A percentile compares a stretch with the other conserved stretches of the same genome.
Conservation (phyloP, 371 early-diverging fungal genomes). For the Zychaea mexicana region DNA sequence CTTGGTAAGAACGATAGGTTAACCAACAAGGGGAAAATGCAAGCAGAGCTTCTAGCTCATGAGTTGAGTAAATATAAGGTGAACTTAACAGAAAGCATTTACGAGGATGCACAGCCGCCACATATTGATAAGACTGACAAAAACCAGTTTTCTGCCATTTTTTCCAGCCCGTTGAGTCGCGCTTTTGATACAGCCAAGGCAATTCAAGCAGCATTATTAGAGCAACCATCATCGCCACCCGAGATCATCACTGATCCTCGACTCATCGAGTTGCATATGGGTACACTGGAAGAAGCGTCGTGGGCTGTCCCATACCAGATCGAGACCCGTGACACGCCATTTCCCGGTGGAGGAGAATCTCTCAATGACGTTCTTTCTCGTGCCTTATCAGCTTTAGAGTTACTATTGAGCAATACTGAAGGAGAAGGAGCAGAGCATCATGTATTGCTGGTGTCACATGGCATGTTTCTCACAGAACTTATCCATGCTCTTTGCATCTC, state of each 20-base stretch:
- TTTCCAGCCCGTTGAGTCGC: not conserved
- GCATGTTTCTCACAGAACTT: slow-evolving; percentile 1
- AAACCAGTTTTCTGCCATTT: not conserved
- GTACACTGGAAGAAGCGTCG: not conserved
- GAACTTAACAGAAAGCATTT: no score
- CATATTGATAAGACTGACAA: not conserved
- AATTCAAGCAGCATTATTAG: not conserved
- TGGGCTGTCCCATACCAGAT: not conserved
- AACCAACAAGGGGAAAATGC: not conserved
- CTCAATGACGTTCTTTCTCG: not conserved
- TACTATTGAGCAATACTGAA: not conserved
- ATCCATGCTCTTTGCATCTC: not conserved
- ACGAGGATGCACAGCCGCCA: not conserved
- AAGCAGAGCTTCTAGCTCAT: not conserved
- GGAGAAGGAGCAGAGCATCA: not conserved
- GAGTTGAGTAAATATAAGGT: not conserved
- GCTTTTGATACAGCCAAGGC: not conserved
- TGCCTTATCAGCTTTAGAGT: not conserved
- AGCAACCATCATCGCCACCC: not conserved
- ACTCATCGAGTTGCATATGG: slow-evolving; percentile 2
- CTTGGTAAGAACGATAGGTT: not conserved
- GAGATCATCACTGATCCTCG: not conserved
- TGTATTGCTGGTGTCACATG: not conserved
- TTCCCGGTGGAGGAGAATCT: slow-evolving; percentile 5
- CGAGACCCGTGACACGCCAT: not conserved